A percentile compares a stretch with the other conserved stretches of the same genome.
Evolutionary conservation across 116 monocot species (phyloP).

Genomic region (Zostera marina): DNA sequence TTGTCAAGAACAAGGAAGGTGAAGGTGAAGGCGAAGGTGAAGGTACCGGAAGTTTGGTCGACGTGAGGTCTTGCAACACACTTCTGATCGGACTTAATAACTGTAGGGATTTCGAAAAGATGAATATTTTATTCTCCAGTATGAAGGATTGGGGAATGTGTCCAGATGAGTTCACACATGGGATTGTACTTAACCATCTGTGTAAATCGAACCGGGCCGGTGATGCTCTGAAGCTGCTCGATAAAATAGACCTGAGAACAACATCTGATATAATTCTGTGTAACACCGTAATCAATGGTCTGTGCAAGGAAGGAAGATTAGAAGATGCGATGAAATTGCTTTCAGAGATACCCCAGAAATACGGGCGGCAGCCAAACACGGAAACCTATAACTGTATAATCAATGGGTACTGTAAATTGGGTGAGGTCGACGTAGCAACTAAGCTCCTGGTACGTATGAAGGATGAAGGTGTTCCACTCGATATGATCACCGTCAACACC

Average conservation of each 20-base stretch:
- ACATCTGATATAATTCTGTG: slow-evolving; percentile 24
- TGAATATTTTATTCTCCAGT: slow-evolving; percentile 35
- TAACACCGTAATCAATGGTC: slow-evolving; percentile 51
- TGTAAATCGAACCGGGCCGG: slow-evolving; percentile 37
- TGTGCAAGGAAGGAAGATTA: slow-evolving; percentile 52
- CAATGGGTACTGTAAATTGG: slow-evolving; percentile 56
- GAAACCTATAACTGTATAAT: slow-evolving; percentile 53
- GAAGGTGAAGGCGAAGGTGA: slow-evolving; percentile 26
- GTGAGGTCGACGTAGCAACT: slow-evolving; percentile 23
- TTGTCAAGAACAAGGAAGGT: slow-evolving; percentile 16
- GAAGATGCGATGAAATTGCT: slow-evolving; percentile 24
- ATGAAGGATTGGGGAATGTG: slow-evolving; percentile 35
- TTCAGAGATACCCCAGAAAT: slow-evolving; percentile 19
- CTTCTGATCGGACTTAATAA: slow-evolving; percentile 43
- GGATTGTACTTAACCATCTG: slow-evolving; percentile 50
- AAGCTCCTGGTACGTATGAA: slow-evolving; percentile 40
- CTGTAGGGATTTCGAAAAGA: slow-evolving; percentile 25
- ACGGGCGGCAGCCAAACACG: slow-evolving; percentile 22
- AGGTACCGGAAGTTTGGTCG: slow-evolving; percentile 6
- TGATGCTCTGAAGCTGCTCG: slow-evolving; percentile 49
- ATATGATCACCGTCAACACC: slow-evolving; percentile 47
- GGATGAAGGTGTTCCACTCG: slow-evolving; percentile 21
- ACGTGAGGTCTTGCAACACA: slow-evolving; percentile 30
- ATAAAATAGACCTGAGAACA: slow-evolving; percentile 23
- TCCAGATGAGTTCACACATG: slow-evolving; percentile 28